Base-by-base conservation (phyloP, 805 yeast genomes). In the Teunomyces pallodes region DNA sequence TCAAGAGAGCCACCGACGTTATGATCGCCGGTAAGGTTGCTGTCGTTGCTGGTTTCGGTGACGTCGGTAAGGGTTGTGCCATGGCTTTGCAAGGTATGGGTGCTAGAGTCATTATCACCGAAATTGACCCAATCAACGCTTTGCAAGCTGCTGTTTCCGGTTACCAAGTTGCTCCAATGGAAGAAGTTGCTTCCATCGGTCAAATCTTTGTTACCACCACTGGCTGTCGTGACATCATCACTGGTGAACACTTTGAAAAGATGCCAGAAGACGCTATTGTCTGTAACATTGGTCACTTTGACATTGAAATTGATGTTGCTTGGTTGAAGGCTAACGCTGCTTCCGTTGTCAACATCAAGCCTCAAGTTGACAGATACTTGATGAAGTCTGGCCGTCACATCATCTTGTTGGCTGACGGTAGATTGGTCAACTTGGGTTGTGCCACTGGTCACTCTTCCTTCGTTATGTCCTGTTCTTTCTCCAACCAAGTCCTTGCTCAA, bases 191-290 rank as follows among this genome's bases (percentile, higher is more conserved):
- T 57, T 74, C 86, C 49, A 73, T 83, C 58, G 98, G 98, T 74
- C 98, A 94, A 82, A 87, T 92, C 76, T 94, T 92, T 62, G 99
- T 92, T 69, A 92, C 99, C 73, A 94, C 99, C 75, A 92, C 99
- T 59, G 99, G 99, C 71, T 90, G 97, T 82, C 90, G 98, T 79
- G 99, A 92, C 75, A 92, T 92, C 74, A 90, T 92, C 80, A 86
- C 87, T 59, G 87, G 88, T 67, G 79, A 77, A 63, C 96, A 91
- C 80, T 92, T 92, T 74, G 77, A 77, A 62, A 76, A 74, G 63
- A 94, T 92, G 99, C 97, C 97, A 76, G 96, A 92, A 77, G 99
- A 92, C 72, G 98, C 99, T 64, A 94, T 92, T 73, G 99, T 92
- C 57, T 94, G 97, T 81, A 92, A 92, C 95, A 92, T 92, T 78